Evolutionary conservation across 2,329 filamentous ascomycete genomes (phyloP).

Genomic region (Emmonsiellopsis sp.): DNA sequence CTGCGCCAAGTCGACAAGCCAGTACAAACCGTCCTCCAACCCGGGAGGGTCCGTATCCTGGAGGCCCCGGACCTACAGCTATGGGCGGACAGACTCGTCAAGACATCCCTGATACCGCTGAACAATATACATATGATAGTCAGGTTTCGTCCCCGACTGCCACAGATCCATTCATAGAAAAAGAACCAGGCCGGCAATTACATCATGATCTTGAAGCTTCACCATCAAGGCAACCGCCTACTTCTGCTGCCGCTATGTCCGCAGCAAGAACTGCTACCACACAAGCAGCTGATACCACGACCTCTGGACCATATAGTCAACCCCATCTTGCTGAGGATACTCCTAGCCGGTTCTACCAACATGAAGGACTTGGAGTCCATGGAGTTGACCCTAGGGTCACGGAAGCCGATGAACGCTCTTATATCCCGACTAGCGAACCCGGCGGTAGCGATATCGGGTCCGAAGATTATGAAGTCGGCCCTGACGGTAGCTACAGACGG

Average conservation of each 20-base stretch:
- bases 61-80: slow-evolving; percentile 23
- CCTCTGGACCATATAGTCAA: slow-evolving; percentile 28
- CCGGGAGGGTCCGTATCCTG: slow-evolving; percentile 35
- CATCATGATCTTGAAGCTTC: slow-evolving; percentile 29
- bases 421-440: slow-evolving; percentile 38
- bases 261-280: slow-evolving; percentile 16
- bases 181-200: slow-evolving; percentile 22
- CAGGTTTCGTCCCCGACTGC: slow-evolving; percentile 45
- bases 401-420: slow-evolving; percentile 39
- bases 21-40: slow-evolving; percentile 40
- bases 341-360: slow-evolving; percentile 30
- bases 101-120: slow-evolving; percentile 28
- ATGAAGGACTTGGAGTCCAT: slow-evolving; percentile 26
- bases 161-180: slow-evolving; percentile 55
- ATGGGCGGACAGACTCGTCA: slow-evolving; percentile 22
- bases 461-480: slow-evolving; percentile 62
- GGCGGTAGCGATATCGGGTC: slow-evolving; percentile 53
- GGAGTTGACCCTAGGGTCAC: slow-evolving; percentile 30
- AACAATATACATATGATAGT: slow-evolving; percentile 43
- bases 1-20: slow-evolving; percentile 49
- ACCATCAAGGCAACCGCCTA: slow-evolving; percentile 24
- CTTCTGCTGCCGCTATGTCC: slow-evolving; percentile 18
- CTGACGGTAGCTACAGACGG: slow-evolving; percentile 51
- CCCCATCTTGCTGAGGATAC: slow-evolving; percentile 23
- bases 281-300: slow-evolving; percentile 13